phyloP scores from a whole-genome alignment of 192 early-diverging fungal species.

The Coemansia erecta region DNA sequence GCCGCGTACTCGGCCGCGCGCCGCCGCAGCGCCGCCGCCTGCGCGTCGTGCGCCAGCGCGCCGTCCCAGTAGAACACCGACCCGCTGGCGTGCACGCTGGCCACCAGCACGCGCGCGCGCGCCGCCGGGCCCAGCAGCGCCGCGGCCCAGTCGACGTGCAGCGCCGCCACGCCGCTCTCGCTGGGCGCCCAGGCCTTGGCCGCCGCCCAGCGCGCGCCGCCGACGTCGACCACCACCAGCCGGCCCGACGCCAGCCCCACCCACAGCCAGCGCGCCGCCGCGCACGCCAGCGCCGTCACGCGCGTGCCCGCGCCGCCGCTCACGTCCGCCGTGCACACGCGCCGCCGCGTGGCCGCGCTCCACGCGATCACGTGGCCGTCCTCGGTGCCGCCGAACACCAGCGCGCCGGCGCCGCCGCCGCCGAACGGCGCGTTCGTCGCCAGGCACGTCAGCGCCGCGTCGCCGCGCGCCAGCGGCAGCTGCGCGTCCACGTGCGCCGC shows the following conservation, averaged over 20 bases:
- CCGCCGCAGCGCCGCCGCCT: slow-evolving; percentile 61
- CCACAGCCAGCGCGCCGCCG: slow-evolving; percentile 43
- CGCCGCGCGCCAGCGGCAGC: slow-evolving; percentile 24
- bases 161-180: slow-evolving; percentile 18
- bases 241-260: slow-evolving; percentile 40
- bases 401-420: slow-evolving; percentile 31
- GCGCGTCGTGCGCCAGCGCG: slow-evolving; percentile 26
- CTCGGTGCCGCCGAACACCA: slow-evolving; percentile 46
- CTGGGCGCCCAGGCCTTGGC: slow-evolving; percentile 42
- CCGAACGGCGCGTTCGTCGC: slow-evolving; percentile 34
- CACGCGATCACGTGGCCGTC: slow-evolving; percentile 43
- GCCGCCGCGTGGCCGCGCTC: slow-evolving; percentile 27
- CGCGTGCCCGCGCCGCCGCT: slow-evolving; percentile 34
- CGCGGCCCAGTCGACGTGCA: slow-evolving; percentile 48
- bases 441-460: slow-evolving; percentile 37
- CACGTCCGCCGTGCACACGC: slow-evolving; percentile 46
- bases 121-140: slow-evolving; percentile 34
- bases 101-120: slow-evolving; percentile 35
- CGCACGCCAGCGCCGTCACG: slow-evolving; percentile 42
- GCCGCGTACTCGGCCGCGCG: slow-evolving; percentile 62
- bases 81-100: slow-evolving; percentile 44
- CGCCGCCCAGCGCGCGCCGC: slow-evolving; percentile 30
- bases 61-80: slow-evolving; percentile 53
- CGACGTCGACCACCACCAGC: slow-evolving; percentile 32
- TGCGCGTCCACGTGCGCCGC: slow-evolving; percentile 23